These are phyloP conservation scores for Peronospora tabacina DNA, from an alignment of 352 stramenopile genomes.

Conservation along the genomic window DNA sequence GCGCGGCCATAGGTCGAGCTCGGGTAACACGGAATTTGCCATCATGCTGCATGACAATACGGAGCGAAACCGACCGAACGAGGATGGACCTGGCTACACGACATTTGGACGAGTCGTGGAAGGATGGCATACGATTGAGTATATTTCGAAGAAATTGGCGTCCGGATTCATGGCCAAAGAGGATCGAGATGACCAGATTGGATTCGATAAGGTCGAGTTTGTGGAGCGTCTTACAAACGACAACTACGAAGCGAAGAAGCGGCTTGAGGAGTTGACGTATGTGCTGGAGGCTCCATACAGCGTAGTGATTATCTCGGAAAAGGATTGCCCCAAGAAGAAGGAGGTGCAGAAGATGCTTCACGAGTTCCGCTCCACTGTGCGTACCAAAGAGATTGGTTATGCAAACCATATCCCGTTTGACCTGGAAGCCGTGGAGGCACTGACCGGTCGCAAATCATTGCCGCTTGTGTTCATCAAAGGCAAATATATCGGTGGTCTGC, in stretches of 20 bases:
- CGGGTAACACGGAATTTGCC: constrained; percentile 74
- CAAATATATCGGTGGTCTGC: constrained; percentile 90
- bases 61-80: constrained; percentile 51
- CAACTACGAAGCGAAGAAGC: constrained; percentile 40
- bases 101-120: constrained; percentile 69
- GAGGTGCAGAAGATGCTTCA: constrained; percentile 81
- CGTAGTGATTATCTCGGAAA: constrained; percentile 92
- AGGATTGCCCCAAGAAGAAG: constrained; percentile 89
- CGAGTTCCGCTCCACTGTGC: constrained; percentile 52
- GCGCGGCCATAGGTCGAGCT: constrained; percentile 55
- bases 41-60: constrained; percentile 85
- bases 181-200: constrained; percentile 49
- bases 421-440: constrained; percentile 62
- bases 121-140: constrained; percentile 71
- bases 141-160: constrained; percentile 67
- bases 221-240: constrained; percentile 56
- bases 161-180: constrained; percentile 62
- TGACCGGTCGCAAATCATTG: constrained; percentile 88
- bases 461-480: constrained; percentile 95
- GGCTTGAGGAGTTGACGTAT: constrained; percentile 66
- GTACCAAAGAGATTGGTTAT: constrained; percentile 53
- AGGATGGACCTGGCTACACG: constrained; percentile 64
- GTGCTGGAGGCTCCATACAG: constrained; percentile 73
- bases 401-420: constrained; percentile 56
- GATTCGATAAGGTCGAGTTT: constrained; percentile 67